Evolutionary conservation across 2,329 filamentous ascomycete genomes (phyloP), one percentile per base, ranked within the genome.

Genomic region (Aspergillus alliaceus): DNA sequence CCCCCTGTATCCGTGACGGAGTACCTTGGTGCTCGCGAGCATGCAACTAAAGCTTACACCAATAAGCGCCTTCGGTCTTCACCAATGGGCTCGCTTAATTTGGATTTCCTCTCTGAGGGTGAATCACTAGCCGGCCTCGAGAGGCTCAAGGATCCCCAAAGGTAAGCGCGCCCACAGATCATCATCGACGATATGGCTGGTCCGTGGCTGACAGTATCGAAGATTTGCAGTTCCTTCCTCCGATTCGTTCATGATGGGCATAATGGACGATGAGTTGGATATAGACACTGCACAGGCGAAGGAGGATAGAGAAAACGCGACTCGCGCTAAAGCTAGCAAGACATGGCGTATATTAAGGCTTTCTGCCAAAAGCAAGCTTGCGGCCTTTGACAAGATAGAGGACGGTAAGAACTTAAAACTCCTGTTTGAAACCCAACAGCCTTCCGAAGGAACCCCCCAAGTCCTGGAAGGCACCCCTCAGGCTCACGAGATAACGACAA

Each of bases 261-360:
- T 97, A 61, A 85, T 88, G 61, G 84, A 87, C 54, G 90, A 91
- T 68, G 89, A 96, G 56, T 86, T 97, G 66, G 91, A 97, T 72
- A 86, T 96, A 53, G 90, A 92, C 20, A 91, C 93, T 82, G 89
- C 90, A 9, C 84, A 84, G 54, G 86, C 78, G 39, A 82, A 86
- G 39, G 82, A 84, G 56, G 86, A 88, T 61, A 85, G 81, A 68
- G 79, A 82, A 49, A 73, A 75, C 64, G 82, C 78, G 77, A 84
- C 73, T 76, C 89, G 90, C 62, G 83, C 87, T 54, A 96, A 96
- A 72, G 86, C 88, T 20, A 96, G 91, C 78, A 93, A 96, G 73
- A 89, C 87, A 56, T 99, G 95, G 95, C 86, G 93, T 64, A 90
- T 91, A 5, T 79, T 99, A 61, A 86, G 95, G 52, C 84, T 96